These are phyloP conservation scores for Mortierella sp. DNA, from an alignment of 371 early-diverging fungal species.

Conservation along the genomic window DNA sequence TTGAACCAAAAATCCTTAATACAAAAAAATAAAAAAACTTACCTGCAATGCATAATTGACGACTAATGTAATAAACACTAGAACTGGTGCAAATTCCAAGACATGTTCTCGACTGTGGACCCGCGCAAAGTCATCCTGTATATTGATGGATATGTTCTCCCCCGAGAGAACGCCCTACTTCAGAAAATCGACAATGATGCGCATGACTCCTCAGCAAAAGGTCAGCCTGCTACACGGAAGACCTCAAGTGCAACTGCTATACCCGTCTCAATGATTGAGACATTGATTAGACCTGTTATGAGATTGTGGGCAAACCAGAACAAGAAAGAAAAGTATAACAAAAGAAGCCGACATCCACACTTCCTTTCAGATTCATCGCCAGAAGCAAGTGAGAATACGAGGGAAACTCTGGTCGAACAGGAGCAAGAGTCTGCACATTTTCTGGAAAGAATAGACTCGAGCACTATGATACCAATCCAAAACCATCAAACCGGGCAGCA, in stretches of 20 bases:
- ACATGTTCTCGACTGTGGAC: background rate
- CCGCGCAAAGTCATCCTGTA: background rate
- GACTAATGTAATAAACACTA: background rate
- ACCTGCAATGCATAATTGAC: background rate
- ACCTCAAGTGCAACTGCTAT: background rate
- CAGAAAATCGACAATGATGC: background rate
- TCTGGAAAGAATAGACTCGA: background rate
- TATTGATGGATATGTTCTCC: background rate
- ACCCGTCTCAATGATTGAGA: background rate
- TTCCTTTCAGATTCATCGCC: background rate
- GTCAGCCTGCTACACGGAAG: background rate
- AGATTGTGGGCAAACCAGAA: background rate
- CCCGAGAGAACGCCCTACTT: background rate
- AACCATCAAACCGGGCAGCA: too few relatives aligned
- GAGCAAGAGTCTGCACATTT: background rate
- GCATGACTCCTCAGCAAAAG: too few relatives aligned
- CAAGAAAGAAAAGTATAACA: background rate
- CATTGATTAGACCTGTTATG: background rate
- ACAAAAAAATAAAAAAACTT: background rate
- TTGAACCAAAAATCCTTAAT: too few relatives aligned
- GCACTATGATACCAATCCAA: background rate
- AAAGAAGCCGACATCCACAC: background rate
- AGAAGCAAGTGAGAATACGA: background rate
- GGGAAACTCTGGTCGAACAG: background rate
- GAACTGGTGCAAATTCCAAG: conserved; percentile 4